phyloP scores from a whole-genome alignment of 2,329 filamentous ascomycete species.

The Alternaria sp. region DNA sequence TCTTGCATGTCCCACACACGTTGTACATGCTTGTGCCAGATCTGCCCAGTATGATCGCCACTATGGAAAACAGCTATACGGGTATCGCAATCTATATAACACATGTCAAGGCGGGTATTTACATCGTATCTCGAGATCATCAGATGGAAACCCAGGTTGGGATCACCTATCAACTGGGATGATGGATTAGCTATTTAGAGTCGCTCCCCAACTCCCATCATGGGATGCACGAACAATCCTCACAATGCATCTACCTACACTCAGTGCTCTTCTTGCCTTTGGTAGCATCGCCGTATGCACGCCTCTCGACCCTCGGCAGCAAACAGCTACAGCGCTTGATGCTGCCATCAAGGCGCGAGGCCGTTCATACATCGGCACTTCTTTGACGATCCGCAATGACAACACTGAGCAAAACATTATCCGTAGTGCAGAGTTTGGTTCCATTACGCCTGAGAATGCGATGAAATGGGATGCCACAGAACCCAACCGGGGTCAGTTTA shows the following conservation, averaged over 20 bases:
- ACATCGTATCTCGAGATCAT: slow-evolving; percentile 4
- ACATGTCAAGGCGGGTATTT: slow-evolving; percentile 27
- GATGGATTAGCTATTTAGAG: not conserved
- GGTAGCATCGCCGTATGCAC: slow-evolving; percentile 22
- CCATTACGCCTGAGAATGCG: slow-evolving; percentile 51
- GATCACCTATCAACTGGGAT: not conserved
- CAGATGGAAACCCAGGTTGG: slow-evolving; percentile 2
- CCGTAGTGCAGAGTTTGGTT: slow-evolving; percentile 40
- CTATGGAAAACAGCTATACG: slow-evolving; percentile 12
- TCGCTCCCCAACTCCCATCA: not conserved
- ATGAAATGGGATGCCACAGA: slow-evolving; percentile 55
- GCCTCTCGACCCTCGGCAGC: slow-evolving; percentile 28
- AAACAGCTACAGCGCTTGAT: slow-evolving; percentile 30
- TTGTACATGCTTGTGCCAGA: slow-evolving; percentile 3
- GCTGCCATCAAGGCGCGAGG: slow-evolving; percentile 35
- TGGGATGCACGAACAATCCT: not conserved
- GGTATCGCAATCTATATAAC: slow-evolving; percentile 13
- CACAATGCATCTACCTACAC: slow-evolving; percentile 30
- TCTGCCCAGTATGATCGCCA: slow-evolving; percentile 4
- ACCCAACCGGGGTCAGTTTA: slow-evolving; percentile 47
- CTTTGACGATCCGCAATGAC: slow-evolving; percentile 47
- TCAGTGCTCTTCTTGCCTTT: slow-evolving; percentile 34
- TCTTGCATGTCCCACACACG: not conserved
- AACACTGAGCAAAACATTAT: slow-evolving; percentile 38
- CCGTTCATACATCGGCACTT: slow-evolving; percentile 49